Base-by-base conservation (phyloP, 495 filamentous ascomycete genomes). In the Penicillium longicatenatum region DNA sequence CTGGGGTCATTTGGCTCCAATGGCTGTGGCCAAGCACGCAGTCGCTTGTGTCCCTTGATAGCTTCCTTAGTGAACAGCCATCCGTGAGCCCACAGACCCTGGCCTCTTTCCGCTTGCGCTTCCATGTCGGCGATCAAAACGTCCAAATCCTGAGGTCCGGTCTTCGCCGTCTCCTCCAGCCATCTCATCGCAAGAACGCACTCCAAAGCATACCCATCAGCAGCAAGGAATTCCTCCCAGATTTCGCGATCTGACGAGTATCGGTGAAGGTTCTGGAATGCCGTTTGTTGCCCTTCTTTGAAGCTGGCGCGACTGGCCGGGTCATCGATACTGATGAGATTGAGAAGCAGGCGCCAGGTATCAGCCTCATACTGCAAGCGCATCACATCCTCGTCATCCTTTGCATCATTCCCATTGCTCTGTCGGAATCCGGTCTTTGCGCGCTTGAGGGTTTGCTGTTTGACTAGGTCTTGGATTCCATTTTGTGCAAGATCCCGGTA, bases 1-100 rank as follows among this genome's bases (percentile, higher is more conserved):
- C 77, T 79, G 37, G 82, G 74, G 42, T 78, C 73, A 55, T 81
- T 77, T 7, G 83, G 86, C 51, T 88, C 87, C 50, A 88, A 75
- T 30, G 81, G 78, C 50, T 85, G 85, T 39, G 86, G 83, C 81
- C 83, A 78, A 71, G 82, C 70, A 37, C 84, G 75, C 50, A 94
- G 64, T 49, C 89, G 87, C 74, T 98, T 98, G 70, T 91, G 86
- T 35, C 86, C 82, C 75, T 98, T 98, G 69, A 98, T 89, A 17
- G 87, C 86, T 64, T 89, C 86, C 59, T 91, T 90, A 1, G 95
- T 96, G 67, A 95, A 89, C 22, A 97, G 80, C 93, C 93, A 97
- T 24, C 93, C 92, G 66, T 90, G 85, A 11, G 89, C 84, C 75
- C 93, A 89, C 2, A 89, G 60, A 64, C 84, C 76, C 76, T 85